Evolutionary conservation across 352 stramenopile species (phyloP), one percentile per base, ranked within the genome.

Genomic region (Phytophthora crassamura): DNA sequence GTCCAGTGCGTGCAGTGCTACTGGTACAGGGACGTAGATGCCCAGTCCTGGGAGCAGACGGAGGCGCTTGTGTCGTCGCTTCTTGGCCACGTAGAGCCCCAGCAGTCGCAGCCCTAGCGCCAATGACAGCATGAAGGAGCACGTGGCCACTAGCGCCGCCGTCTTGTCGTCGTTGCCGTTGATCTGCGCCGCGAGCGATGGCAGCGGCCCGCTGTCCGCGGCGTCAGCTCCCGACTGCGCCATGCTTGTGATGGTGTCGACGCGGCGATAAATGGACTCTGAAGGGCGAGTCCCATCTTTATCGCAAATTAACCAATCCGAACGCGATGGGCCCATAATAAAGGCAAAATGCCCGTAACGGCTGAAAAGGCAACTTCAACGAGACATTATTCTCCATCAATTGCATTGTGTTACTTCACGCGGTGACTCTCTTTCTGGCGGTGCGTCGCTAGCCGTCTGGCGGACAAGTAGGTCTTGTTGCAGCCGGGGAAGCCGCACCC

Each of bases 111-210:
- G 62, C 8, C 52, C 40, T 22, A 88, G 67, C 38, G 80, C 80
- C 7, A 89, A 47, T 33, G 74, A 83, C 33, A 89, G 46, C 82
- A 89, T 88, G 34, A 75, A 79, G 14, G 80, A 83, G 72, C 80
- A 88, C 11, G 80, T 88, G 39, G 55, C 65, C 16, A 88, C 73
- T 18, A 89, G 67, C 56, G 80, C 74, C 30, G 51, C 66, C 22
- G 78, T 89, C 67, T 90, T 81, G 60, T 80, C 74, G 9, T 82
- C 75, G 50, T 77, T 72, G 22, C 30, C 51, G 43, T 9, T 33
- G 15, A 30, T 33, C 22, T 43, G 46, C 28, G 53, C 47, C 38
- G 59, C 59, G 4, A 66, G 52, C 16, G 66, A 63, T 1, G 67
- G 54, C 60, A 71, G 34, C 10, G 61, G 54, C 7, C 61, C 48